These are phyloP conservation scores for Vanilla planifolia DNA, from an alignment of 106 monocot genomes.

Conservation along the genomic window DNA sequence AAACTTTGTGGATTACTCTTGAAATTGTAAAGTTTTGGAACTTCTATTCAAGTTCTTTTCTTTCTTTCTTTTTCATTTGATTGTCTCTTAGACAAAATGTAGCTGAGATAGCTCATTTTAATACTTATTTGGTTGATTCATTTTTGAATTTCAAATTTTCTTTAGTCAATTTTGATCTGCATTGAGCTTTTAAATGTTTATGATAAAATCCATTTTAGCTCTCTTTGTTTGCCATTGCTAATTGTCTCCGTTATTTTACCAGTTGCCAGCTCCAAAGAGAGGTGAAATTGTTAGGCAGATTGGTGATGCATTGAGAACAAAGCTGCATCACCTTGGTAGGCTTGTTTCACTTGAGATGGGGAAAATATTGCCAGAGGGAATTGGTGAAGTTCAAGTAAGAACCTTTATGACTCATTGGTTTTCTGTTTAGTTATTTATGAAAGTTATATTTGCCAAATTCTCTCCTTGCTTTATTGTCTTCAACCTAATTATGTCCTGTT, in stretches of 20 bases:
- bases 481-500: too few species aligned
- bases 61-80: too few species aligned
- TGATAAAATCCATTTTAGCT: not conserved
- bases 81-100: too few species aligned
- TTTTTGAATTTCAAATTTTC: too few species aligned
- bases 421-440: not conserved
- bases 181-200: not conserved
- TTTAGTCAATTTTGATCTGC: too few species aligned
- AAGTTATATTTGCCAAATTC: not conserved
- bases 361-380: conserved; percentile 96
- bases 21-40: too few species aligned
- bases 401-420: not conserved
- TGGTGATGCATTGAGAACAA: conserved; percentile 83
- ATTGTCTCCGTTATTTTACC: conserved; percentile 1
- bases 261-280: conserved; percentile 95
- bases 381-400: conserved; percentile 94
- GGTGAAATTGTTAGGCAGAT: conserved; percentile 98
- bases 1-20: too few species aligned
- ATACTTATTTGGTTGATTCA: too few species aligned
- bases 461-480: not conserved
- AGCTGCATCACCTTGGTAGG: conserved; percentile 79
- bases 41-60: too few species aligned
- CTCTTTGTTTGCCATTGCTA: not conserved
- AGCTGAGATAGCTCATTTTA: too few species aligned
- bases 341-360: conserved; percentile 99